Evolutionary conservation across 352 stramenopile genomes (phyloP), one percentile per base, ranked within the genome.

Genomic region (Blastocystis sp.): DNA sequence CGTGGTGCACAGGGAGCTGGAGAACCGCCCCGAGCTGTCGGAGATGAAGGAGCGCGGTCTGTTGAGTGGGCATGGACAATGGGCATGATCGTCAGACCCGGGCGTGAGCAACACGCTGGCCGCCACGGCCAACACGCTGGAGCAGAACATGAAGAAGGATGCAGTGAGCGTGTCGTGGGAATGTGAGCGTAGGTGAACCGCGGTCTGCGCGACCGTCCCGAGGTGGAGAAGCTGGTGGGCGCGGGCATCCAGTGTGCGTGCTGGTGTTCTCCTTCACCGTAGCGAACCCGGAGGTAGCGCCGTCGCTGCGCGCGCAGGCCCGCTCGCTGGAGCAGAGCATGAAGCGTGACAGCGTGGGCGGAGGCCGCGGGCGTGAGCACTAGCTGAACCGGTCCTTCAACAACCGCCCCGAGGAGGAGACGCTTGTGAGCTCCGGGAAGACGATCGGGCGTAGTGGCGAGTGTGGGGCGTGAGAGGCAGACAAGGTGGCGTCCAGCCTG

Each of bases 401-500:
- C 14, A 23, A 41, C 34, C 65, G 65, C 52, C 65, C 65, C 34
- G 65, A 41, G n/a, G 65, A 76, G 34, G 21, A 52, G 23, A n/a
- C 9, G 21, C 65, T 76, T 0, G 38, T 76, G 11, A 38, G 52
- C 9, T 19, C 11, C 14, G 65, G 65, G 3, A 76, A 76, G 43
- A 76, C 52, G 65, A 48, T 76, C 9, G 65, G 65, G 9, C 65
- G 65, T 76, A 76, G 38, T 17, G 52, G 19, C 43, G 10, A 28
- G 65, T 43, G 17, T 28, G 5, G 3, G 10, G 65, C 9, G 5
- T 28, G 5, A 43, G 10, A n/a, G 10, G n/a, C n/a, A 76, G 65
- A 76, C 43, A n/a, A 76, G 65, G 52, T 76, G 65, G 17, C 65
- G 14, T n/a, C 65, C 14, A 76, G 34, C 9, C n/a, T 76, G 43